phyloP scores from a whole-genome alignment of 176 grass and related monocot genomes.

The Musa schizocarpa region DNA sequence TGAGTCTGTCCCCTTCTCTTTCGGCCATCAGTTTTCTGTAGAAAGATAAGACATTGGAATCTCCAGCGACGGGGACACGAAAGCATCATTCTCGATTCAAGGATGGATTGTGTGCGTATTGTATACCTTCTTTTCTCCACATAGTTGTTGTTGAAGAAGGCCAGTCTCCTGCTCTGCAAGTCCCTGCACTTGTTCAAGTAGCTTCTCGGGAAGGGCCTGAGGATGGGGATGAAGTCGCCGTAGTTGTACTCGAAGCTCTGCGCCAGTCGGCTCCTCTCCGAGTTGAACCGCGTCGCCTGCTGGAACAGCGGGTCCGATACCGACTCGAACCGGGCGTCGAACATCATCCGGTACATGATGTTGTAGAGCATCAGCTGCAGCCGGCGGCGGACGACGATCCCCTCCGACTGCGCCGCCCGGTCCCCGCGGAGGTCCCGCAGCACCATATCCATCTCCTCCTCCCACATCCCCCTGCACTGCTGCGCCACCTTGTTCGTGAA shows the following conservation, averaged over 20 bases:
- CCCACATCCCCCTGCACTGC: conserved; percentile 5
- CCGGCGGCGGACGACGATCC: not conserved
- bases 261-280: not conserved
- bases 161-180: conserved; percentile 1
- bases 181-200: conserved; percentile 39
- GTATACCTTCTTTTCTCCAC: conserved; percentile 11
- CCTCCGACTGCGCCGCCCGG: not conserved
- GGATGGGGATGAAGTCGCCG: conserved; percentile 8
- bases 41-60: not conserved
- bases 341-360: conserved; percentile 10
- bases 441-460: conserved; percentile 6
- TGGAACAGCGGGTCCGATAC: not conserved
- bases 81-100: not conserved
- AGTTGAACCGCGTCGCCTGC: conserved; percentile 2
- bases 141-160: conserved; percentile 15
- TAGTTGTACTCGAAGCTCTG: conserved; percentile 19
- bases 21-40: conserved; percentile 3
- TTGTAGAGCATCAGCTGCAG: conserved; percentile 17
- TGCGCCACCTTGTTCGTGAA: conserved; percentile 22
- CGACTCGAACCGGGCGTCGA: not conserved
- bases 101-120: not conserved
- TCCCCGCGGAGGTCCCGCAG: not conserved
- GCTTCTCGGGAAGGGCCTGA: conserved; percentile 1
- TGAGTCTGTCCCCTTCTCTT: not conserved
- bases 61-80: too few relatives aligned